Conservation (phyloP, 179 eudicot species). For the Dionaea muscipula region DNA sequence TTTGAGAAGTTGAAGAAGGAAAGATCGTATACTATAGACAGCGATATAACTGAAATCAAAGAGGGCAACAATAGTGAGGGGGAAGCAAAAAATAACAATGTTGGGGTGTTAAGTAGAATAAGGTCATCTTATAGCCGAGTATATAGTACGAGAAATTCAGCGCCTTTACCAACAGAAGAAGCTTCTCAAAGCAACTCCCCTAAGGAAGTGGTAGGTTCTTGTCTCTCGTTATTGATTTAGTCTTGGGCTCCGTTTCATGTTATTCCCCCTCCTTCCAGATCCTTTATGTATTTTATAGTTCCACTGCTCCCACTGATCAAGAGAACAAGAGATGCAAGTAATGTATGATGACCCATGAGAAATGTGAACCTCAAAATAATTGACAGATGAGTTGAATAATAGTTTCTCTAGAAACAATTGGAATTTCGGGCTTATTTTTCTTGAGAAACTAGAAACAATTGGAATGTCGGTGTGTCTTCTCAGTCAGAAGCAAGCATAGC, state of each 20-base stretch:
- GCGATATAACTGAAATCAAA: constrained; percentile 19
- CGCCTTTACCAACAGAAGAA: constrained; percentile 26
- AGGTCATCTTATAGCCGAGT: constrained; percentile 63
- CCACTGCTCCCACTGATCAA: too few species aligned
- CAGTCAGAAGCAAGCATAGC: too few species aligned
- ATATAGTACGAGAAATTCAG: constrained; percentile 32
- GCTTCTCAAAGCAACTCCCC: constrained; percentile 17
- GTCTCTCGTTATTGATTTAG: not conserved
- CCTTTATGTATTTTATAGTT: too few species aligned
- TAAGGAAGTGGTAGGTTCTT: constrained; percentile 40
- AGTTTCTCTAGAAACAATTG: too few species aligned
- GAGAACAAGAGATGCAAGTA: too few species aligned
- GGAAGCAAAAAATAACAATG: constrained; percentile 22
- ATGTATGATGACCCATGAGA: too few species aligned
- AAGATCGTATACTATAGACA: constrained; percentile 23
- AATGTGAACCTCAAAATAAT: too few species aligned
- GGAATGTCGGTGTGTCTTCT: too few species aligned
- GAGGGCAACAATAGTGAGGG: constrained; percentile 31
- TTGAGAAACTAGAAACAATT: too few species aligned
- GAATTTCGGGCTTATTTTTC: too few species aligned
- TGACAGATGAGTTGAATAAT: too few species aligned
- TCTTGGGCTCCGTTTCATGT: not conserved
- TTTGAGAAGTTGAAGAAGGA: constrained; percentile 57
- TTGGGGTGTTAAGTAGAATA: constrained; percentile 51
- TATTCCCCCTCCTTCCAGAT: constrained; percentile 3